phyloP scores from a whole-genome alignment of 2,329 filamentous ascomycete genomes.

The Colletotrichum paranaense region DNA sequence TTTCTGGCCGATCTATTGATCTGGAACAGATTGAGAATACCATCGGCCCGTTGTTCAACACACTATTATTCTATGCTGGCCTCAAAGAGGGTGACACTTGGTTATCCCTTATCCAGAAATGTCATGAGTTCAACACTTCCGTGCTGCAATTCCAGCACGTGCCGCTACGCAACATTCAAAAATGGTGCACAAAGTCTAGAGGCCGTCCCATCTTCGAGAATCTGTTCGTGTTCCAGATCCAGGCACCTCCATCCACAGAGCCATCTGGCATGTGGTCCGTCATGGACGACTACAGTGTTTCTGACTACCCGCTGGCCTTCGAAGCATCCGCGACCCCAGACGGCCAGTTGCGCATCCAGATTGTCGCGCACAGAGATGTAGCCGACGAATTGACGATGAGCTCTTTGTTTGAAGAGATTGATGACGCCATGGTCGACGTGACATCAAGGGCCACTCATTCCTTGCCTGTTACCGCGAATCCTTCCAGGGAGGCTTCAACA shows the following conservation, averaged over 20 bases:
- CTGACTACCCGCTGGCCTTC: constrained; percentile 82
- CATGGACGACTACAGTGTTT: constrained; percentile 57
- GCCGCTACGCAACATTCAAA: constrained; percentile 81
- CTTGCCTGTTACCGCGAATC: constrained; percentile 21
- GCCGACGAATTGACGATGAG: constrained; percentile 46
- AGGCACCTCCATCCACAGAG: constrained; percentile 31
- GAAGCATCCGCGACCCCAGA: constrained; percentile 71
- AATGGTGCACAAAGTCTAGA: constrained; percentile 69
- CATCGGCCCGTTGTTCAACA: constrained; percentile 91
- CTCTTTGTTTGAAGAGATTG: constrained; percentile 53
- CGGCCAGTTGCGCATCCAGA: constrained; percentile 62
- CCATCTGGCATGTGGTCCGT: constrained; percentile 63
- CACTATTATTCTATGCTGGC: constrained; percentile 75
- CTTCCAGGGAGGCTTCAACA: constrained; percentile 27
- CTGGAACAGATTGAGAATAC: constrained; percentile 73
- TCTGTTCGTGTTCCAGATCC: constrained; percentile 83
- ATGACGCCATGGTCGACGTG: constrained; percentile 37
- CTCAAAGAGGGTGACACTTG: constrained; percentile 62
- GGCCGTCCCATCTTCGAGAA: constrained; percentile 78
- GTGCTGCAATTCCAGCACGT: constrained; percentile 82
- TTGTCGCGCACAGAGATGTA: constrained; percentile 66
- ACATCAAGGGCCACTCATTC: constrained; percentile 22
- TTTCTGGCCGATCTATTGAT: constrained; percentile 81
- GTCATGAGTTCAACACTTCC: constrained; percentile 77
- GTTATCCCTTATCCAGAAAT: constrained; percentile 68